These are phyloP conservation scores for Sutorius australiensis DNA, from an alignment of 768 basidiomycete species.

Conservation along the genomic window DNA sequence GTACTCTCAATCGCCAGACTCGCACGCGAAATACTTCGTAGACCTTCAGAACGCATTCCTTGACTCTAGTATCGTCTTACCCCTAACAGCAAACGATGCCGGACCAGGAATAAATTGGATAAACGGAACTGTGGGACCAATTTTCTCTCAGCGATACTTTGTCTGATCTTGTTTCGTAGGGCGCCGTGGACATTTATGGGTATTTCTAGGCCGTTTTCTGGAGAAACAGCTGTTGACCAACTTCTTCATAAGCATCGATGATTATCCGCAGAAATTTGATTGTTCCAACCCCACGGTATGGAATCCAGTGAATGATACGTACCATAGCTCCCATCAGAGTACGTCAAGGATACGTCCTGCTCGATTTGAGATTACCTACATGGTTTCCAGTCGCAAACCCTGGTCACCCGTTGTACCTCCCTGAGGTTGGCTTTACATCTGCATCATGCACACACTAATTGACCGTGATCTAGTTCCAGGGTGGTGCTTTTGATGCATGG, in stretches of 20 bases:
- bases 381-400: conserved; percentile 40
- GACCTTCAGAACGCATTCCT: conserved; percentile 57
- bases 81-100: conserved; percentile 73
- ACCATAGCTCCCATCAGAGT: conserved; percentile 58
- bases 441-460: conserved; percentile 4
- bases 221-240: not conserved
- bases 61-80: conserved; percentile 57
- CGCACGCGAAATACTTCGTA: conserved; percentile 54
- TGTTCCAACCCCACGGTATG: conserved; percentile 70
- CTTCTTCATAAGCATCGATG: conserved; percentile 45
- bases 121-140: conserved; percentile 55
- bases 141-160: not conserved
- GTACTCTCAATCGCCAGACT: conserved; percentile 49
- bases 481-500: conserved; percentile 80
- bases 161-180: conserved; percentile 34
- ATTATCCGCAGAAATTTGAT: conserved; percentile 77
- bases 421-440: conserved; percentile 44
- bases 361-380: conserved; percentile 21
- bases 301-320: conserved; percentile 58
- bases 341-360: not conserved
- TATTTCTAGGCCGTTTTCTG: conserved; percentile 21
- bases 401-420: conserved; percentile 64
- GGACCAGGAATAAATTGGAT: conserved; percentile 57
- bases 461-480: conserved; percentile 51
- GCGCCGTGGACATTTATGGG: conserved; percentile 71